Conservation (phyloP, 495 filamentous ascomycete genomes). For the Trichoderma asperelloides region DNA sequence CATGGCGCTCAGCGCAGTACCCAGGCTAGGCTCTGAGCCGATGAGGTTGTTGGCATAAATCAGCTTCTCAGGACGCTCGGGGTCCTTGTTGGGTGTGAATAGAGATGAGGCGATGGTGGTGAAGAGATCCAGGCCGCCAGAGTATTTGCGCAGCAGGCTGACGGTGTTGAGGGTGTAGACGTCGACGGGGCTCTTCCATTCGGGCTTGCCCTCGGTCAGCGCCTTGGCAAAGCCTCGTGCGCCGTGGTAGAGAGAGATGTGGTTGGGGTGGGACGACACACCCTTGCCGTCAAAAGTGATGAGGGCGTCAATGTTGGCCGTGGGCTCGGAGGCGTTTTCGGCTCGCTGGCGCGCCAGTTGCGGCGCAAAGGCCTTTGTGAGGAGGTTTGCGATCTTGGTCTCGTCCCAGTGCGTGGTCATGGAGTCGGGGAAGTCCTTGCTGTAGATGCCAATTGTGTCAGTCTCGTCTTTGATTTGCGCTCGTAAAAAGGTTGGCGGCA, state of each 20-base stretch:
- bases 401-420: slow-evolving; percentile 70
- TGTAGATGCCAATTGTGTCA: neutral
- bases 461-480: neutral
- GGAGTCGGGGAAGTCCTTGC: slow-evolving; percentile 70
- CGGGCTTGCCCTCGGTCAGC: slow-evolving; percentile 52
- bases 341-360: slow-evolving; percentile 32
- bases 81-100: slow-evolving; percentile 27
- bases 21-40: slow-evolving; percentile 34
- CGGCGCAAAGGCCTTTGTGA: slow-evolving; percentile 61
- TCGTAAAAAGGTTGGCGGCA: neutral
- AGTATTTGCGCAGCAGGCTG: slow-evolving; percentile 68
- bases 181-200: slow-evolving; percentile 64
- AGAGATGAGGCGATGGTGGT: slow-evolving; percentile 47
- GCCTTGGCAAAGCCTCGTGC: slow-evolving; percentile 59
- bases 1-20: slow-evolving; percentile 72
- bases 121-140: slow-evolving; percentile 62
- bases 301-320: slow-evolving; percentile 65
- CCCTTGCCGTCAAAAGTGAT: slow-evolving; percentile 81
- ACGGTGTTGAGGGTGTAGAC: slow-evolving; percentile 75
- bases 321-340: slow-evolving; percentile 30
- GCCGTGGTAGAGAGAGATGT: slow-evolving; percentile 77
- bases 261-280: slow-evolving; percentile 82
- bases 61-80: slow-evolving; percentile 40
- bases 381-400: slow-evolving; percentile 55
- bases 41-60: slow-evolving; percentile 58